A percentile compares a stretch with the other conserved stretches of the same genome.
Conservation (phyloP, 176 grass and related monocot genomes). For the Oryza meridionalis region DNA sequence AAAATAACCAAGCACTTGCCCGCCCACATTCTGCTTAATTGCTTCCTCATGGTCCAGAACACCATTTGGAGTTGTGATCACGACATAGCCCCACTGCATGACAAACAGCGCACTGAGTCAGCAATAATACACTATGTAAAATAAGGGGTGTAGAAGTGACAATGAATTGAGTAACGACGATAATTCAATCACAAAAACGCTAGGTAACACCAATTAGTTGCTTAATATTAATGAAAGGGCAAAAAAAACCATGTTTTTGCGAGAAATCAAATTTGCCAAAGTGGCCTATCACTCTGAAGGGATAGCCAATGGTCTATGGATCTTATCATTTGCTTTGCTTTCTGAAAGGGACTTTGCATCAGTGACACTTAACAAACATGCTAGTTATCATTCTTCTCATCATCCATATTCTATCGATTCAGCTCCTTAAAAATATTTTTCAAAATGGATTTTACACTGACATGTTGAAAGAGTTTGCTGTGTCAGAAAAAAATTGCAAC, state of each 20-base stretch:
- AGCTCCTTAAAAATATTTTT: neutral
- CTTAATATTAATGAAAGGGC: constrained; percentile 13
- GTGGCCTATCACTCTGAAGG: neutral
- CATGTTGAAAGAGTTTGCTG: neutral
- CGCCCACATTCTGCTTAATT: constrained; percentile 83
- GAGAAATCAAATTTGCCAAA: neutral
- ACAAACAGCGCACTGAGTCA: constrained; percentile 31
- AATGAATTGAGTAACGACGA: neutral
- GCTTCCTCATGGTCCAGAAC: constrained; percentile 98
- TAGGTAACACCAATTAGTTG: neutral
- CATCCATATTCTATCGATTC: neutral
- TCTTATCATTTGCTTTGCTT: neutral
- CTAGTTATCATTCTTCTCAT: neutral
- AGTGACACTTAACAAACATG: neutral
- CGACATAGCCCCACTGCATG: constrained; percentile 97
- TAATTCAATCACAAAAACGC: neutral
- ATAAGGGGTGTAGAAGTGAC: neutral
- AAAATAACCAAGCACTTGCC: constrained; percentile 93
- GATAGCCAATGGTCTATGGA: neutral
- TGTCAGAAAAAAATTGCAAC: neutral
- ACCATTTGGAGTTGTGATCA: constrained; percentile 88
- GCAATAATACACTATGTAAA: constrained; percentile 1
- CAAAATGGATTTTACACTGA: neutral
- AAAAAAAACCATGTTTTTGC: neutral
- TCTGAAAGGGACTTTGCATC: neutral